Evolutionary conservation across 2,329 filamentous ascomycete genomes (phyloP).

Genomic region (Orbilia oligospora): DNA sequence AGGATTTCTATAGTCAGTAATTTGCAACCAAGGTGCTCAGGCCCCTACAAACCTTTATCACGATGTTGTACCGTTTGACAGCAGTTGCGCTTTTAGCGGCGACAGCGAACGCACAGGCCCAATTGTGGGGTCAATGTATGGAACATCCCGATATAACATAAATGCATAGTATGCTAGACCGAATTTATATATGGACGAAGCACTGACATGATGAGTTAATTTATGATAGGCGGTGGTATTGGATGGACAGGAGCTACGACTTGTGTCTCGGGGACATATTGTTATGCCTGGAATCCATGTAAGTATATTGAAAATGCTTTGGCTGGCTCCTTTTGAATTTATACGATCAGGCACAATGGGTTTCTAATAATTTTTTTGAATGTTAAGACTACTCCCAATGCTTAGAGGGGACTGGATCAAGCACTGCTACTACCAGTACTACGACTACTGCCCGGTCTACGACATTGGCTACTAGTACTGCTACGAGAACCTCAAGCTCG

Average conservation of each 20-base stretch:
- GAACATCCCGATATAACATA: neutral
- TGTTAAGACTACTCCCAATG: constrained; percentile 59
- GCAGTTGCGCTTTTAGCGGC: constrained; percentile 26
- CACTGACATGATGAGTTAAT: neutral
- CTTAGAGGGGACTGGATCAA: constrained; percentile 39
- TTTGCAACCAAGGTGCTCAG: neutral
- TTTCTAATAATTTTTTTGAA: neutral
- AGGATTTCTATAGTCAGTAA: neutral
- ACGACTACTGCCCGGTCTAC: constrained; percentile 18
- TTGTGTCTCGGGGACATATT: constrained; percentile 36
- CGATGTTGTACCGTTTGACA: constrained; percentile 31
- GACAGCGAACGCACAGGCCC: constrained; percentile 29
- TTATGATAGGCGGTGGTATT: constrained; percentile 35
- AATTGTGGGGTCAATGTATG: constrained; percentile 40
- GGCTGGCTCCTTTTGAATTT: no score
- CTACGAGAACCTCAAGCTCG: constrained; percentile 11
- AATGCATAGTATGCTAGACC: neutral
- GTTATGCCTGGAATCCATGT: constrained; percentile 41
- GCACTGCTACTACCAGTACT: constrained; percentile 22
- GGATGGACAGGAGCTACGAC: constrained; percentile 31
- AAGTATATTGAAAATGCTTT: no score
- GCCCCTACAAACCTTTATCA: neutral
- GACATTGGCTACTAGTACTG: neutral
- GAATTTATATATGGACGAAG: neutral
- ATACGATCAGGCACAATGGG: no score